Evolutionary conservation across 2,329 filamentous ascomycete species (phyloP).

Genomic region (Penicillium sp.): DNA sequence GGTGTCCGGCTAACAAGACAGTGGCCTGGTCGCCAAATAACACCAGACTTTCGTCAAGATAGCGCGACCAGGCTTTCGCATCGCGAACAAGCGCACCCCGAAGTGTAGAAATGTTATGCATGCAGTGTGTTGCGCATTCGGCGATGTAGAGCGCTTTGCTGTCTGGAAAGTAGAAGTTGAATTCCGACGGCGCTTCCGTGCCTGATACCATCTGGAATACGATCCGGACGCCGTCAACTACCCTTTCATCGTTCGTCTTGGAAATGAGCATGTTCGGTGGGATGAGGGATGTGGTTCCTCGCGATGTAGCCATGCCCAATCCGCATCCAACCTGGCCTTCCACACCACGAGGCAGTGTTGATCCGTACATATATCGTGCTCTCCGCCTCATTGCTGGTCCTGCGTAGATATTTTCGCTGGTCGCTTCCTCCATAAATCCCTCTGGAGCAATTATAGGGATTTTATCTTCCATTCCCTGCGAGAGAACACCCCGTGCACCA

Average conservation of each 20-base stretch:
- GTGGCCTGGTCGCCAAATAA: neutral
- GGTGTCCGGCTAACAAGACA: neutral
- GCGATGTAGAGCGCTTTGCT: neutral
- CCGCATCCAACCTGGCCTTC: neutral
- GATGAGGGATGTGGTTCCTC: neutral
- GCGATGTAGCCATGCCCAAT: neutral
- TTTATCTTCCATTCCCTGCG: neutral
- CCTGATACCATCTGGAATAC: neutral
- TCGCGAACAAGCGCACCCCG: neutral
- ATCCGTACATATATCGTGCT: neutral
- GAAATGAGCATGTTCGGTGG: neutral
- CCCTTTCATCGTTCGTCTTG: neutral
- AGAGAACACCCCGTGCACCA: neutral
- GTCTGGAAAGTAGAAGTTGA: neutral
- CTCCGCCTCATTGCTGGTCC: neutral
- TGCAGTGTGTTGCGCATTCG: neutral
- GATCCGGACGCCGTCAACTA: neutral
- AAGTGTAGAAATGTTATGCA: neutral
- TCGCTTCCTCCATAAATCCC: neutral
- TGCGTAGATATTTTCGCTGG: neutral
- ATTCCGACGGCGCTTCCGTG: neutral
- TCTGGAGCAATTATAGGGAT: neutral
- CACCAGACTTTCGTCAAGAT: neutral
- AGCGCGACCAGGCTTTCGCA: neutral
- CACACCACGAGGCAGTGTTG: neutral